Conservation (phyloP, 2,329 filamentous ascomycete genomes). For the Aureobasidium lini region DNA sequence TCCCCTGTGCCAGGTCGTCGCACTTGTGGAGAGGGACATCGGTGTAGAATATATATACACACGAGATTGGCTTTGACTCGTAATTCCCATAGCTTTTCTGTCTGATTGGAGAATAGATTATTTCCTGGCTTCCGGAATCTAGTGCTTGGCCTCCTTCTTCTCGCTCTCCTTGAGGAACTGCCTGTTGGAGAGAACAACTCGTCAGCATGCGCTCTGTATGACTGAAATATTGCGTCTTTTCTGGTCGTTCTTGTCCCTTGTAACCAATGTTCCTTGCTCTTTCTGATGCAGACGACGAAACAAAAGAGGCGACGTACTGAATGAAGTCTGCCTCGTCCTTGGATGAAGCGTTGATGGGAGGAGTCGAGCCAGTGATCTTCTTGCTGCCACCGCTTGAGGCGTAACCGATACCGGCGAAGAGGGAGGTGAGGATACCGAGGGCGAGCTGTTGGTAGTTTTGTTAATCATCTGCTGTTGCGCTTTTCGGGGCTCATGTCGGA, state of each 20-base stretch:
- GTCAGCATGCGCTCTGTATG: not conserved
- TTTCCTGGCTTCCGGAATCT: not conserved
- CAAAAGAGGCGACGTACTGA: conserved; percentile 40
- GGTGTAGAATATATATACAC: conserved; percentile 9
- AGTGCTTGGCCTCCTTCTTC: conserved; percentile 13
- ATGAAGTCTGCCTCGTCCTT: conserved; percentile 64
- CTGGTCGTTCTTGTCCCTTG: not conserved
- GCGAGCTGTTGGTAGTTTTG: conserved; percentile 43
- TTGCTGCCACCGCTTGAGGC: conserved; percentile 41
- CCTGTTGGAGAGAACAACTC: not conserved
- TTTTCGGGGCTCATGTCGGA: not conserved
- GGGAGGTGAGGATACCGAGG: conserved; percentile 48
- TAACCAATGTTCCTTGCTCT: not conserved
- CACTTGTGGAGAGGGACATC: not conserved
- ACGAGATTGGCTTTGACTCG: conserved; percentile 11
- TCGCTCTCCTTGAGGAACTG: conserved; percentile 14
- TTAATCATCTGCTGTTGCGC: conserved; percentile 1
- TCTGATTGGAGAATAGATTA: not conserved
- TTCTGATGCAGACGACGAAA: not conserved
- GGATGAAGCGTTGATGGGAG: conserved; percentile 57
- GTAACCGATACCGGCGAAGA: conserved; percentile 40
- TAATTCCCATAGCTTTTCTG: conserved; percentile 10
- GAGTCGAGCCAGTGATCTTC: conserved; percentile 40
- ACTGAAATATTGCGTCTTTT: not conserved
- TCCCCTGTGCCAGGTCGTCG: not conserved